Conservation (phyloP, 2,329 filamentous ascomycete genomes). For the Pseudocercospora fuligena region DNA sequence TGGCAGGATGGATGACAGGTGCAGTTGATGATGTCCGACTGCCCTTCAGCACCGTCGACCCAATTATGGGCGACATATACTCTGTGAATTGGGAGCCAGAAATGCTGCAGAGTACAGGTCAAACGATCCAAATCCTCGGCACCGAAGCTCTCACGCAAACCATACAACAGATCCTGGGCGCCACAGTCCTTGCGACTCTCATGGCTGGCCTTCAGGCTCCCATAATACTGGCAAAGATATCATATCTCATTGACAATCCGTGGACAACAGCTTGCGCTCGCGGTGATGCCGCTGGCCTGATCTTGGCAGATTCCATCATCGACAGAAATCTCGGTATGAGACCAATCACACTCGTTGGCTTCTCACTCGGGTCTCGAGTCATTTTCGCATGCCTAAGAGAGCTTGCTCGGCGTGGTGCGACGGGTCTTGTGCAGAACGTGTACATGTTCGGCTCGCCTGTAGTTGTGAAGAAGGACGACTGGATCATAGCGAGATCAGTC, state of each 20-base stretch:
- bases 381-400: constrained; percentile 92
- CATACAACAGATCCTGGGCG: constrained; percentile 91
- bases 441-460: constrained; percentile 93
- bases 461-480: constrained; percentile 91
- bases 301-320: constrained; percentile 91
- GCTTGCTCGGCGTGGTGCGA: constrained; percentile 79
- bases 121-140: constrained; percentile 96
- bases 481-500: constrained; percentile 76
- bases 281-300: constrained; percentile 84
- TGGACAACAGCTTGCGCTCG: constrained; percentile 96
- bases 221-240: constrained; percentile 86
- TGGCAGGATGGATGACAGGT: constrained; percentile 98
- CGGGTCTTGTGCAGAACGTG: constrained; percentile 89
- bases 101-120: constrained; percentile 96
- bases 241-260: constrained; percentile 96
- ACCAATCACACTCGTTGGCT: constrained; percentile 91
- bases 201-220: constrained; percentile 96
- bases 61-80: constrained; percentile 97
- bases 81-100: constrained; percentile 97
- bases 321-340: constrained; percentile 89
- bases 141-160: constrained; percentile 97
- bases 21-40: constrained; percentile 95
- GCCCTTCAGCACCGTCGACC: constrained; percentile 94
- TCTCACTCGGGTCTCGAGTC: constrained; percentile 88
- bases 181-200: constrained; percentile 81